Conservation (phyloP, 2,329 filamentous ascomycete species). For the Exophiala viscosa region DNA sequence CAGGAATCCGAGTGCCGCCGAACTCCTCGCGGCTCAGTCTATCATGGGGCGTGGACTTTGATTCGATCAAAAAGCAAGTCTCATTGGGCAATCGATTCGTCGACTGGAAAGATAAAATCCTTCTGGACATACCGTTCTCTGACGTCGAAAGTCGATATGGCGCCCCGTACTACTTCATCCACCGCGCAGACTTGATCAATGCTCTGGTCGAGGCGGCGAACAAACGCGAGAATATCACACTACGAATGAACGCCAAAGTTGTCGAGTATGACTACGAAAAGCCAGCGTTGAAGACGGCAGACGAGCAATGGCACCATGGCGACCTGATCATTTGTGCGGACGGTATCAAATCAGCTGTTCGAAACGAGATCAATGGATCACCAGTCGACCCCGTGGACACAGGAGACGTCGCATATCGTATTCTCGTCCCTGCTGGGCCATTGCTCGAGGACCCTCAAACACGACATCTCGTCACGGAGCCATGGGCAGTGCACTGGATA, state of each 20-base stretch:
- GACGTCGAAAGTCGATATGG: constrained; percentile 30
- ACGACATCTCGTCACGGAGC: constrained; percentile 28
- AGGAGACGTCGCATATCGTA: constrained; percentile 33
- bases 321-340: constrained; percentile 33
- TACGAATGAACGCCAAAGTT: constrained; percentile 27
- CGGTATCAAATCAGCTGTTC: constrained; percentile 31
- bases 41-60: constrained; percentile 22
- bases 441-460: constrained; percentile 31
- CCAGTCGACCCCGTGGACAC: constrained; percentile 30
- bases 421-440: constrained; percentile 28
- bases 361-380: constrained; percentile 29
- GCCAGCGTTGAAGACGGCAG: constrained; percentile 25
- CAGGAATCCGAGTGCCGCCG: constrained; percentile 29
- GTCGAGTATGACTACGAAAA: constrained; percentile 29
- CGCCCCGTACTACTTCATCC: constrained; percentile 33
- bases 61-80: constrained; percentile 27
- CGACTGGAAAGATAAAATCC: constrained; percentile 31
- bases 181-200: constrained; percentile 32
- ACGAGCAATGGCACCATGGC: constrained; percentile 22
- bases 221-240: constrained; percentile 18
- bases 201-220: constrained; percentile 22
- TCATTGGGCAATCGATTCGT: constrained; percentile 32
- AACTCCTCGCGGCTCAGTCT: constrained; percentile 25
- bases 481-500: constrained; percentile 33
- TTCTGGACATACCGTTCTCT: constrained; percentile 28